These are phyloP conservation scores for Polytrichum formosum DNA, from an alignment of 225 moss, liverwort and hornwort species.

Conservation along the genomic window DNA sequence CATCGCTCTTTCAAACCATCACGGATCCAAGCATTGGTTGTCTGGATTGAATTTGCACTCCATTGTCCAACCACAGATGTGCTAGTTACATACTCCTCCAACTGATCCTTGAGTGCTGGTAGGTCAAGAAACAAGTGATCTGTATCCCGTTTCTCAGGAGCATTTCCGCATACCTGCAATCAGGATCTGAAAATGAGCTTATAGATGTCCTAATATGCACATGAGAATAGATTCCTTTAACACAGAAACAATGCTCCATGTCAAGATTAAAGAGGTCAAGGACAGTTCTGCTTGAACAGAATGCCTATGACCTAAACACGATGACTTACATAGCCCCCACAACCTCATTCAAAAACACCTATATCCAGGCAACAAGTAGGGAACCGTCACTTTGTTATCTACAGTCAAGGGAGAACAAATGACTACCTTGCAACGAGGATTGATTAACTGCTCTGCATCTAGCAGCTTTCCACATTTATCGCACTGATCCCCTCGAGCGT, in stretches of 20 bases:
- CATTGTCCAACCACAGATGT: constrained; percentile 52
- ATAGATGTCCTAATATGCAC: too few species aligned
- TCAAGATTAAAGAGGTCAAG: too few species aligned
- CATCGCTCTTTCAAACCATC: constrained; percentile 68
- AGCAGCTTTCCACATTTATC: constrained; percentile 60
- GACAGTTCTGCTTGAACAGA: too few species aligned
- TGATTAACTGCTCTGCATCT: constrained; percentile 55
- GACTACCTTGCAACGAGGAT: constrained; percentile 66
- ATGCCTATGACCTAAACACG: too few species aligned
- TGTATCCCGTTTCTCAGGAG: constrained; percentile 52
- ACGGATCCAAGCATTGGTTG: constrained; percentile 66
- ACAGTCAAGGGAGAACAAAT: neutral
- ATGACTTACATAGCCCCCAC: too few species aligned
- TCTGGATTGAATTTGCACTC: constrained; percentile 65
- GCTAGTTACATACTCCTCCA: constrained; percentile 47
- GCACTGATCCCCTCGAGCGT: constrained; percentile 71
- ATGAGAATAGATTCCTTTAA: too few species aligned
- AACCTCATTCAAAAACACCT: too few species aligned
- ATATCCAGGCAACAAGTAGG: too few species aligned
- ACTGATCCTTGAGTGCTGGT: constrained; percentile 40
- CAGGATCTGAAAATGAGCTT: neutral
- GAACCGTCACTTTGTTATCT: too few species aligned
- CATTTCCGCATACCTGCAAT: constrained; percentile 47
- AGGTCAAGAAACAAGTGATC: constrained; percentile 66
- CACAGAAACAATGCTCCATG: too few species aligned